Conservation (phyloP, 441 rosid genomes). For the Euphorbia schlechtendalii region DNA sequence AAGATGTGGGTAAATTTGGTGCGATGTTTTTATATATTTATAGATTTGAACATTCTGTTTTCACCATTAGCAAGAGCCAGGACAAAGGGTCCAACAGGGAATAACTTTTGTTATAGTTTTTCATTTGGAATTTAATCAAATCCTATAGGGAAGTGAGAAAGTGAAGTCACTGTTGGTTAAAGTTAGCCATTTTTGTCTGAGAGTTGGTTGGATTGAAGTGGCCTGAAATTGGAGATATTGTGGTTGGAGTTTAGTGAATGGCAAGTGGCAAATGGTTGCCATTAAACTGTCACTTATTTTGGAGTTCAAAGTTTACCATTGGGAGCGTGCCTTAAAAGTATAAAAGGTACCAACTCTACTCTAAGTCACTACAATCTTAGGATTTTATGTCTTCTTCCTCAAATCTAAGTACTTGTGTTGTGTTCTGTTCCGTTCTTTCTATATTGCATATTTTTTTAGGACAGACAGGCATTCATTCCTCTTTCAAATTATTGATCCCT, state of each 20-base stretch:
- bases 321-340: conserved; percentile 6
- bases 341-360: not conserved
- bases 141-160: conserved; percentile 22
- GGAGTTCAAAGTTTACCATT: not conserved
- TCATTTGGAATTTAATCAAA: not conserved
- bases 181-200: conserved; percentile 19
- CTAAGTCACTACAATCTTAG: not conserved
- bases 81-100: not conserved
- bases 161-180: conserved; percentile 7
- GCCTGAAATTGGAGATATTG: conserved; percentile 20
- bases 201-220: conserved; percentile 25
- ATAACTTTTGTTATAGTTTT: no score
- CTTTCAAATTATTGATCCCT: conserved; percentile 15
- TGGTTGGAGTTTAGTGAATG: conserved; percentile 8
- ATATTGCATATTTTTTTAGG: not conserved
- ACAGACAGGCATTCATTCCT: conserved; percentile 5
- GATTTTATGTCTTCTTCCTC: conserved; percentile 7
- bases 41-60: conserved; percentile 22
- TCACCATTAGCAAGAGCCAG: conserved; percentile 9
- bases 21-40: conserved; percentile 19
- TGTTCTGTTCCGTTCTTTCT: no score
- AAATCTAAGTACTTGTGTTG: not conserved
- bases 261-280: conserved; percentile 13
- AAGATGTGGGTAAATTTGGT: conserved; percentile 25
- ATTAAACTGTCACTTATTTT: not conserved